Evolutionary conservation across 139 green algal genomes (phyloP), one percentile per base, ranked within the genome.

Genomic region (Tetraselmis striata): DNA sequence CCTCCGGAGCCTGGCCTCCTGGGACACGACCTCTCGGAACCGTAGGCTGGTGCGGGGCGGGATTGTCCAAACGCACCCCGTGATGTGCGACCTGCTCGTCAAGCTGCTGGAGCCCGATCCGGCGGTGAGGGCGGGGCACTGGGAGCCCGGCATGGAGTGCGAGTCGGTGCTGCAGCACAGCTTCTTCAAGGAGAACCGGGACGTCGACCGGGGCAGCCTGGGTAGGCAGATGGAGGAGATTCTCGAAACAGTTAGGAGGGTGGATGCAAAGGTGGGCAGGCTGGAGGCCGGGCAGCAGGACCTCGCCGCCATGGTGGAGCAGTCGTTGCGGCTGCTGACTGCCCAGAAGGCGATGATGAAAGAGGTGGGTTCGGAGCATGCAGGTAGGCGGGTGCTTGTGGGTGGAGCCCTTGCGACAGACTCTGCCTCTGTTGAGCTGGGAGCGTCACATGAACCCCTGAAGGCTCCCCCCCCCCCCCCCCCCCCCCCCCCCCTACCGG

Each of bases 71-170:
- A 28, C 2, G 74, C 22, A 28, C 2, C 74, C 74, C 74, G 26
- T 28, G 74, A n/a, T 77, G 74, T 28, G 2, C 25, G 25, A 77
- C 74, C 25, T 77, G 2, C 25, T 77, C 23, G 11, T 28, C 2
- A 77, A 77, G 25, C 74, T 77, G 74, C 25, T 77, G 74, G 74
- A 30, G n/a, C 23, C 74, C 25, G 74, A 77, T 18, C 74, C 74
- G 2, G 74, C 2, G 26, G 2, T 18, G 25, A 2, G 74, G 26
- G 74, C 23, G 26, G 74, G 5, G 74, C 11, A 28, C 25, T 77
- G 25, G 26, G 74, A 28, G 2, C 5, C 2, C 23, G 74, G 74
- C 74, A 18, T 22, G 74, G n/a, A 77, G 22, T 2, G 2, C 25
- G 74, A 30, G 74, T n/a, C 26, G 26, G 74, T 77, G 2, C 74